Evolutionary conservation across 306 rosid species (phyloP).

Genomic region (Calophaca sinica): DNA sequence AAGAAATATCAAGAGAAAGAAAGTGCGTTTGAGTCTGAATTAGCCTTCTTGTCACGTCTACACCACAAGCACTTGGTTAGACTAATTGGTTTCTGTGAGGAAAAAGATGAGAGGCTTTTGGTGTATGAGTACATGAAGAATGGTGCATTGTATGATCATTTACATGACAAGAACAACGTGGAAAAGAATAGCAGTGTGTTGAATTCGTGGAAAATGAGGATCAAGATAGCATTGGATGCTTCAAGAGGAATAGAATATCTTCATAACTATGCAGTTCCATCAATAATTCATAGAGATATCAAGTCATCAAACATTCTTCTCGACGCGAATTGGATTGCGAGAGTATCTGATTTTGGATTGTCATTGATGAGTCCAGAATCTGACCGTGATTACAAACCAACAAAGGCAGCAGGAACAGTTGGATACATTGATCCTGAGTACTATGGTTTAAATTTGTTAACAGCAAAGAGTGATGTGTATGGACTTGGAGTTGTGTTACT

Average conservation of each 20-base stretch:
- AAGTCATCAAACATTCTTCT: constrained; percentile 89
- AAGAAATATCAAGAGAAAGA: constrained; percentile 90
- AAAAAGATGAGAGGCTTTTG: constrained; percentile 80
- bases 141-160: constrained; percentile 83
- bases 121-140: constrained; percentile 93
- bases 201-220: constrained; percentile 86
- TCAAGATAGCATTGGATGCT: constrained; percentile 87
- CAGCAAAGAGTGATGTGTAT: constrained; percentile 92
- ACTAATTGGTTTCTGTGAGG: constrained; percentile 88
- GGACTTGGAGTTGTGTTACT: constrained; percentile 88
- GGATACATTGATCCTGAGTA: constrained; percentile 99
- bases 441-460: constrained; percentile 83
- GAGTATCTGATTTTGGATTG: constrained; percentile 93
- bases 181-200: constrained; percentile 63
- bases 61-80: constrained; percentile 93
- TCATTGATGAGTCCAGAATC: constrained; percentile 80
- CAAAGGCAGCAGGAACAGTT: constrained; percentile 81
- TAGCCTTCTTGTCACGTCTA: constrained; percentile 83
- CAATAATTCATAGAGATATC: constrained; percentile 89
- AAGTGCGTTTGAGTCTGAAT: constrained; percentile 88
- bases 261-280: constrained; percentile 92
- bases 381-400: constrained; percentile 55
- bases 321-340: constrained; percentile 73
- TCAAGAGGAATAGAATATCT: constrained; percentile 94
- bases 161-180: constrained; percentile 72